A percentile compares a stretch with the other conserved stretches of the same genome.
Evolutionary conservation across 1,284 basidiomycete genomes (phyloP).

Genomic region (Acaromyces ingoldii): DNA sequence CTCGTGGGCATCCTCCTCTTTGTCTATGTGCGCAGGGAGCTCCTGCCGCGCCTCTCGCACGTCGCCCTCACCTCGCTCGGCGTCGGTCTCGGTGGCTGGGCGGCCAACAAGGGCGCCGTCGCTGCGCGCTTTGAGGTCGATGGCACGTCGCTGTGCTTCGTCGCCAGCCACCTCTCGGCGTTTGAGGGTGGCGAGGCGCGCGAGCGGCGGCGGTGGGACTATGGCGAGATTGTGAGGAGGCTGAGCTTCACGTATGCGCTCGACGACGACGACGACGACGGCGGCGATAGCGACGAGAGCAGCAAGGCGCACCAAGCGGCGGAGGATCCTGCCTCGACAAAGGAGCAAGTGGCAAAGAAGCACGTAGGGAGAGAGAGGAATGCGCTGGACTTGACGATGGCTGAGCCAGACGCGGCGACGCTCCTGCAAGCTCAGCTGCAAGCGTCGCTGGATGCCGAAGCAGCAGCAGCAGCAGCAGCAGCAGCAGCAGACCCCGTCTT

Average conservation of each 20-base stretch:
- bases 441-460: conserved; percentile 73
- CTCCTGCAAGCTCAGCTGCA: conserved; percentile 81
- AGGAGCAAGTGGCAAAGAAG: too few relatives aligned
- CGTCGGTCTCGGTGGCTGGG: conserved; percentile 16
- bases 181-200: background rate
- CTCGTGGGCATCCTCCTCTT: conserved; percentile 15
- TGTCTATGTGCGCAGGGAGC: conserved; percentile 8
- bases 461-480: conserved; percentile 79
- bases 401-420: conserved; percentile 72
- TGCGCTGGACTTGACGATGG: background rate
- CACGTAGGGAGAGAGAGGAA: too few relatives aligned
- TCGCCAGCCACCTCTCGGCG: conserved; percentile 91
- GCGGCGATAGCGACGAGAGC: conserved; percentile 84
- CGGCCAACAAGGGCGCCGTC: conserved; percentile 19
- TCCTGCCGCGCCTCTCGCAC: background rate
- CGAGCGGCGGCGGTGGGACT: conserved; percentile 7
- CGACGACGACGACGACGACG: conserved; percentile 78
- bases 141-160: conserved; percentile 78
- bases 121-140: conserved; percentile 6
- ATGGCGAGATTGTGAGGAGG: conserved; percentile 3
- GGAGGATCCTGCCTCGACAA: too few relatives aligned
- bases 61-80: conserved; percentile 3
- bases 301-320: background rate
- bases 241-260: conserved; percentile 63
- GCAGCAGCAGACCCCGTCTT: conserved; percentile 55